These are phyloP conservation scores for Penicillium sp. DNA, from an alignment of 2,329 filamentous ascomycete genomes.

Conservation along the genomic window DNA sequence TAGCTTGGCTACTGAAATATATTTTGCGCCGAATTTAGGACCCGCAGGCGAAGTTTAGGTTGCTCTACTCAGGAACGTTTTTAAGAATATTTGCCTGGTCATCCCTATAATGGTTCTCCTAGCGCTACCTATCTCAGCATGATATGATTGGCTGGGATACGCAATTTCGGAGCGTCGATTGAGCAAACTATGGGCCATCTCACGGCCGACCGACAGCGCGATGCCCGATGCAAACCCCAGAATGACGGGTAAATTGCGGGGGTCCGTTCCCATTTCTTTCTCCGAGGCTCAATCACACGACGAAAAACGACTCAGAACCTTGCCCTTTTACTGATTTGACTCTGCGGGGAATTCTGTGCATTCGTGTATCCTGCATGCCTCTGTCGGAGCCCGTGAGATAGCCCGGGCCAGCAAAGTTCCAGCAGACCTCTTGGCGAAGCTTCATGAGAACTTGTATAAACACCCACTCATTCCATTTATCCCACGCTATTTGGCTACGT, in stretches of 20 bases:
- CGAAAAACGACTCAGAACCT: not conserved
- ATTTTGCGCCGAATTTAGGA: too few species aligned
- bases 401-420: conserved; percentile 1
- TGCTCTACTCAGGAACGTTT: too few species aligned
- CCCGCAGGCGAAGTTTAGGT: too few species aligned
- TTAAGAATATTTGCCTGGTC: too few species aligned
- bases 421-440: not conserved
- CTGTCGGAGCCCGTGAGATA: not conserved
- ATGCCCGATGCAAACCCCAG: conserved; percentile 1
- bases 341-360: not conserved
- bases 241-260: not conserved
- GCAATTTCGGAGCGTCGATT: not conserved
- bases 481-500: not conserved
- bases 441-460: conserved; percentile 1
- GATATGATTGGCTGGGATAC: not conserved
- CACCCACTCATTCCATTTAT: not conserved
- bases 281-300: not conserved
- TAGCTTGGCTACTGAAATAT: too few species aligned
- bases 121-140: not conserved
- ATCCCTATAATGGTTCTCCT: too few species aligned
- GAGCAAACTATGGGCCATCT: not conserved
- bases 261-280: not conserved
- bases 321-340: not conserved
- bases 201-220: not conserved
- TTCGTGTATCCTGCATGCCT: not conserved